A percentile compares a stretch with the other conserved stretches of the same genome.
These are phyloP conservation scores for Ostreobium quekettii DNA, from an alignment of 139 green algal species.

Conservation along the genomic window DNA sequence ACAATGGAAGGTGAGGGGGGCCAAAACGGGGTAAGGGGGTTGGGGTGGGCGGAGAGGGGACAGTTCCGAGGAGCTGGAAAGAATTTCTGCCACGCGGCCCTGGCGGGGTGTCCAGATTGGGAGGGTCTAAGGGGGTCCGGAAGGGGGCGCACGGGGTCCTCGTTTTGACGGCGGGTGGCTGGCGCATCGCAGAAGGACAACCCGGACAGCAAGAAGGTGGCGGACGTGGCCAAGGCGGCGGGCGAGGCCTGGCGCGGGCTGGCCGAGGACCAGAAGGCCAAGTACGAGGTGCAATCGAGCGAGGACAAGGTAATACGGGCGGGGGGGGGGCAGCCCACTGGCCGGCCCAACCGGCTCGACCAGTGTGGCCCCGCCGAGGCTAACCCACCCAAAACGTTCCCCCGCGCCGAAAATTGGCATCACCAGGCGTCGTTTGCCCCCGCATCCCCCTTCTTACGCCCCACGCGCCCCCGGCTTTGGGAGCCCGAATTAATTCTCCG, in stretches of 20 bases:
- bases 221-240: slow-evolving; percentile 28
- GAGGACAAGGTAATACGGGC: slow-evolving; percentile 16
- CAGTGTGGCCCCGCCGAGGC: too few species aligned
- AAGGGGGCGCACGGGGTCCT: background rate
- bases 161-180: background rate
- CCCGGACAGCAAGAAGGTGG: slow-evolving; percentile 27
- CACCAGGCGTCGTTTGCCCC: too few species aligned
- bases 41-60: too few species aligned
- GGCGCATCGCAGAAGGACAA: slow-evolving; percentile 22
- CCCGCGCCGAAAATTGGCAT: too few species aligned
- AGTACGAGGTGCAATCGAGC: slow-evolving; percentile 16
- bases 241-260: slow-evolving; percentile 30
- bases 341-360: background rate
- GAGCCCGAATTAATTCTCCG: too few species aligned
- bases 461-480: too few species aligned
- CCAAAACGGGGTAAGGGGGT: too few species aligned
- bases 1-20: slow-evolving; percentile 24
- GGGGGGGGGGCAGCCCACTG: background rate
- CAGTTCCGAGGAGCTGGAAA: too few species aligned
- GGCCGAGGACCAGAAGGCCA: slow-evolving; percentile 19
- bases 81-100: too few species aligned
- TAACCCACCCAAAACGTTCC: too few species aligned
- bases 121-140: background rate
- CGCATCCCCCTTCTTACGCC: too few species aligned
- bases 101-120: too few species aligned